Evolutionary conservation across 768 basidiomycete species (phyloP), one percentile per base, ranked within the genome.

Genomic region (Mycena galopus): DNA sequence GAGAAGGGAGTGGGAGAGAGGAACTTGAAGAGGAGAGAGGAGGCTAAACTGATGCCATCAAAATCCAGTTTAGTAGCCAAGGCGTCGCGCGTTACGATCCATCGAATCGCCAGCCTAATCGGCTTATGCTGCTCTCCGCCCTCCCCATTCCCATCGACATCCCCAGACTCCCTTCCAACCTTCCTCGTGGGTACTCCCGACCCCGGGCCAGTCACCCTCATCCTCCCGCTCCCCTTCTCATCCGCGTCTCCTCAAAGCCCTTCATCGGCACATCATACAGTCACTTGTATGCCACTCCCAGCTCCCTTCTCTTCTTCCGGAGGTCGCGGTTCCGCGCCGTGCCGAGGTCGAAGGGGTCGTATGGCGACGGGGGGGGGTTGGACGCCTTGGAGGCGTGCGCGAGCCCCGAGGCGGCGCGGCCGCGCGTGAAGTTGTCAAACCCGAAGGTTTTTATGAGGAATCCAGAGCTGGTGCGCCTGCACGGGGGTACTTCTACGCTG

Each of bases 381-480:
- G 89, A 87, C 42, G 94, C 92, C 67, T 89, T 91, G 8, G 90
- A 86, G 1, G 94, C 92, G 29, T 91, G 86, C 57, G 92, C 89
- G 66, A 99, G 91, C 29, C 97, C 96, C 75, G 94, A 91, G 10
- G 93, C 93, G 0, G 96, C 96, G 74, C 92, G 92, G 25, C 96
- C 96, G 65, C 93, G 92, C 44, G 97, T 98, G 83, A 98, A 98
- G 61, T 96, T 85, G 83, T 99, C 98, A 57, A 99, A 88, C 0
- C 98, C 98, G 35, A 98, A 90, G 6, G 99, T 86, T 81, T 94
- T 93, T 88, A 98, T 91, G 53, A 98, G 80, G 88, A 97, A 96
- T 5, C 88, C 87, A 77, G 89, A 83, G 6, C 84, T 78, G 79
- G 87, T 71, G 67, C 91, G 90, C 10, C 81, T 81, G 64, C 35